phyloP scores from a whole-genome alignment of 768 basidiomycete genomes.

The Calocybe gangraenosa region DNA sequence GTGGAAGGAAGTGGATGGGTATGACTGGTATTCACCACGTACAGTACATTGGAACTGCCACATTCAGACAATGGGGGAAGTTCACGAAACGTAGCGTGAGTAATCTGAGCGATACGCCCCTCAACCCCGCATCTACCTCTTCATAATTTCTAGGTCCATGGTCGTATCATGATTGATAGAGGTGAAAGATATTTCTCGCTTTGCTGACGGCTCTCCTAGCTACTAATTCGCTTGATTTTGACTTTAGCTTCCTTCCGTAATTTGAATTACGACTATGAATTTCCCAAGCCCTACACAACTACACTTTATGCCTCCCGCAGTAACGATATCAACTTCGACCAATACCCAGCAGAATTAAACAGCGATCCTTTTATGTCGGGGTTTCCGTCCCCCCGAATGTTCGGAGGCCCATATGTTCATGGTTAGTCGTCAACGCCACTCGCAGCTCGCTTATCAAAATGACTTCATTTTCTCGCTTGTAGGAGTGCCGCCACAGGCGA shows the following conservation, averaged over 20 bases:
- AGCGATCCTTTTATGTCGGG: too few relatives aligned
- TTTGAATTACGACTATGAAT: conserved; percentile 46
- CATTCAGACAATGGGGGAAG: conserved; percentile 30
- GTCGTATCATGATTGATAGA: conserved; percentile 60
- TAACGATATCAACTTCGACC: too few relatives aligned
- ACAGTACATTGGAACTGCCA: conserved; percentile 52
- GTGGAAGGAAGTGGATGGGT: conserved; percentile 56
- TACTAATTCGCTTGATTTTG: neutral
- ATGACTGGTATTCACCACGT: conserved; percentile 54
- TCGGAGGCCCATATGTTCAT: too few relatives aligned
- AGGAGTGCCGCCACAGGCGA: too few relatives aligned
- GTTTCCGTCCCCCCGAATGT: too few relatives aligned
- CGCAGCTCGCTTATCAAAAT: too few relatives aligned
- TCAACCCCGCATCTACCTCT: too few relatives aligned
- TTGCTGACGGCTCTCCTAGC: neutral
- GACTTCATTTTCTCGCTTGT: too few relatives aligned
- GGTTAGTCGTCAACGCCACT: too few relatives aligned
- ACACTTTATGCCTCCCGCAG: too few relatives aligned
- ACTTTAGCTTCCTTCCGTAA: conserved; percentile 44
- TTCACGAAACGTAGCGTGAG: conserved; percentile 47
- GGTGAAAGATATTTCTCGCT: conserved; percentile 24
- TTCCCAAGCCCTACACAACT: conserved; percentile 23
- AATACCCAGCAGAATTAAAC: too few relatives aligned
- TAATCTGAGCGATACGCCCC: neutral
- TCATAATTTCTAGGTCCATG: conserved; percentile 38